Evolutionary conservation across 768 basidiomycete species (phyloP), one percentile per base, ranked within the genome.

Genomic region (Trametes punicea): DNA sequence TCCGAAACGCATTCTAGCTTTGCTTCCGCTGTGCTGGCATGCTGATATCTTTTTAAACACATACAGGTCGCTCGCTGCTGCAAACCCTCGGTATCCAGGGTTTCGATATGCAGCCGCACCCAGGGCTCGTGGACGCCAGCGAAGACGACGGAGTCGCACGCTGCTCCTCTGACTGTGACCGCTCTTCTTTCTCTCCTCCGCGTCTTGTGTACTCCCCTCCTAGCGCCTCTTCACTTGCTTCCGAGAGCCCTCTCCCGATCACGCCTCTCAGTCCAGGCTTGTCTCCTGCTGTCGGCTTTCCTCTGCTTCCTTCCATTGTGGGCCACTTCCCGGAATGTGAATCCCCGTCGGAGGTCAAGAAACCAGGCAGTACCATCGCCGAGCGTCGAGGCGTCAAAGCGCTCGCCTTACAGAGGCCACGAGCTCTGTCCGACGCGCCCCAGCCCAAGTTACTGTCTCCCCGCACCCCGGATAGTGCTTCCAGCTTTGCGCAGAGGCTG

Each of bases 171-270:
- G 36, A 59, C 13, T 59, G 51, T 21, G 47, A 44, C 16, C 51
- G 49, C 39, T 39, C 46, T 15, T 26, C 5, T 13, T 58, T 46
- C 42, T 49, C 52, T 9, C 56, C 56, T 8, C 57, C 57, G 13
- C 47, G 46, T 31, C 57, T 59, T 7, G 27, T 59, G 3, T 59
- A 54, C 42, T 54, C 57, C 13, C 42, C 57, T 23, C 33, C 57
- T 15, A 59, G 47, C 42, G 47, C 46, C 26, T 45, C 51, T 38
- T 57, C 57, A 0, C 25, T 59, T 23, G 25, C 46, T 15, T 51
- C 46, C 6, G 40, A 44, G 45, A 42, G 39, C 16, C 25, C 50
- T 8, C 27, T 31, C 6, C 46, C 34, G 1, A n/a, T 11, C 33
- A 48, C 39, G 6, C 31, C 41, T 23, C 34, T 49, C 16, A 15